phyloP scores from a whole-genome alignment of 768 basidiomycete species.

The Lactarius akahatsu region DNA sequence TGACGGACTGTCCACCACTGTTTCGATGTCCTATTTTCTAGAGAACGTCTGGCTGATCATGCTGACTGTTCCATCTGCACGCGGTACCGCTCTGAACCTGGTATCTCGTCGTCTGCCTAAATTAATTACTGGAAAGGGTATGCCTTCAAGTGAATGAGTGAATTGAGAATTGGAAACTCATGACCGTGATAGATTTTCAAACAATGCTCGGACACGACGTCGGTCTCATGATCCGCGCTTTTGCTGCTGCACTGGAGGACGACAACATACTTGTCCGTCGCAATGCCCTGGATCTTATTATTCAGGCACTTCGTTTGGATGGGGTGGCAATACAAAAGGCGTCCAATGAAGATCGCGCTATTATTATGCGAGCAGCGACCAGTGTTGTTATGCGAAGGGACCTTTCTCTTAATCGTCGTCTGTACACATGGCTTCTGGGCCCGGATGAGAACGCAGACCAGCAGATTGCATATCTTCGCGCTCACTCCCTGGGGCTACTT shows the following conservation, averaged over 20 bases:
- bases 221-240: conserved; percentile 92
- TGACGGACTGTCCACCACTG: conserved; percentile 77
- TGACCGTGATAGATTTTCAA: conserved; percentile 51
- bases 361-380: conserved; percentile 83
- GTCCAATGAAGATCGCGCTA: conserved; percentile 67
- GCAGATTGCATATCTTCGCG: conserved; percentile 69
- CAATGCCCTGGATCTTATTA: conserved; percentile 78
- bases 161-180: not conserved
- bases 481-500: conserved; percentile 72
- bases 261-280: conserved; percentile 89
- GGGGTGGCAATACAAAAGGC: conserved; percentile 68
- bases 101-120: conserved; percentile 77
- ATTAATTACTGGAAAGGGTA: conserved; percentile 70
- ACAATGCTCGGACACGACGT: conserved; percentile 79
- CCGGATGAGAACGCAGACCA: conserved; percentile 72
- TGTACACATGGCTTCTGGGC: conserved; percentile 93
- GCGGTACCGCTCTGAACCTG: conserved; percentile 86
- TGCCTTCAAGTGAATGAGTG: conserved; percentile 17
- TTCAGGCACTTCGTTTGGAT: conserved; percentile 73
- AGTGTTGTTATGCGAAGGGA: conserved; percentile 91
- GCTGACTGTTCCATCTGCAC: conserved; percentile 82
- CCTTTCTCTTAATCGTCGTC: conserved; percentile 84
- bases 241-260: conserved; percentile 89
- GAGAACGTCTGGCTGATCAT: conserved; percentile 95
- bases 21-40: conserved; percentile 87